phyloP scores from a whole-genome alignment of 305 asterid species.

The Petunia hybrid region DNA sequence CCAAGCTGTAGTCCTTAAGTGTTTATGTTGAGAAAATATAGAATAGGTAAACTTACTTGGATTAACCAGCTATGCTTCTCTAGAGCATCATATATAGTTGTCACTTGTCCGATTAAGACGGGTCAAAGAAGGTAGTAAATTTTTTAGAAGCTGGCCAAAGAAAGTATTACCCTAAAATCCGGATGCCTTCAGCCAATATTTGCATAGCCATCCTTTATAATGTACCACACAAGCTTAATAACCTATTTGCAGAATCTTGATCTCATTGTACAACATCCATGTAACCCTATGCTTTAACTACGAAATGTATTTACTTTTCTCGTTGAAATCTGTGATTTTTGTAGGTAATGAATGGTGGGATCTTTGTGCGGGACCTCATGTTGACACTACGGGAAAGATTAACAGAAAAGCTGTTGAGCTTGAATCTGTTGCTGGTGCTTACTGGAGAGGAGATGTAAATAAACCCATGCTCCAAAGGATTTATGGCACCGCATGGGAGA shows the following conservation, averaged over 20 bases:
- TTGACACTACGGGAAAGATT: constrained; percentile 90
- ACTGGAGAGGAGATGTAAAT: constrained; percentile 94
- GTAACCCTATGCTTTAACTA: neutral
- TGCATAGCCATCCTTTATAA: neutral
- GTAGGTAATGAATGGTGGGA: constrained; percentile 98
- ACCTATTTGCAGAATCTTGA: neutral
- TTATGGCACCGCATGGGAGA: constrained; percentile 99
- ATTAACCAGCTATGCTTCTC: neutral
- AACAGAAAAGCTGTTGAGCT: constrained; percentile 84
- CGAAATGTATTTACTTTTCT: neutral
- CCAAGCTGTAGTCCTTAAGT: neutral
- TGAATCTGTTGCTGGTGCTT: constrained; percentile 99
- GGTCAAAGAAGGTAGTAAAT: neutral
- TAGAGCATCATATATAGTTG: constrained; percentile 17
- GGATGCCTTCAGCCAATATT: neutral
- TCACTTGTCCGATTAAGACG: neutral
- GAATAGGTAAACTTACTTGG: neutral
- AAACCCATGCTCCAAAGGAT: constrained; percentile 95
- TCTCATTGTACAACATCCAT: neutral
- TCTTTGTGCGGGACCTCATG: constrained; percentile 99
- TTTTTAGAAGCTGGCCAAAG: neutral
- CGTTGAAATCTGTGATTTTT: constrained; percentile 32
- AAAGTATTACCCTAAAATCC: neutral
- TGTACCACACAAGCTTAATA: neutral
- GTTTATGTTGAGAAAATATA: neutral